Evolutionary conservation across 2,329 filamentous ascomycete species (phyloP), one percentile per base, ranked within the genome.

Genomic region (Magnaporthiopsis rhizophila): DNA sequence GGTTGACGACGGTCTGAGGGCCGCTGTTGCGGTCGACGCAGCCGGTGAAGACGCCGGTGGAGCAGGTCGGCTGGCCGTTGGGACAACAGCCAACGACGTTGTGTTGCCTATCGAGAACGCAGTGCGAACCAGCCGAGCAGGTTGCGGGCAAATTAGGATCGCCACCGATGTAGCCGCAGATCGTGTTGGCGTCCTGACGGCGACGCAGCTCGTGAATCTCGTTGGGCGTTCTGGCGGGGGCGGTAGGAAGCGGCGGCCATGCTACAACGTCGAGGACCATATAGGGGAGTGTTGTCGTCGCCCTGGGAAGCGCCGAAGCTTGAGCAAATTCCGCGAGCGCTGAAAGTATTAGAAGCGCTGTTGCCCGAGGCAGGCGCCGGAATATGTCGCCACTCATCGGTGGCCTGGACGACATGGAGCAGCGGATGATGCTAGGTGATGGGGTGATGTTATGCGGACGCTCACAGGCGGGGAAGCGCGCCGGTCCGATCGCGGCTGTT

Each of bases 111-210:
- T 86, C 83, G 58, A 83, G 74, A 30, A 83, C 84, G 70, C 84
- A 87, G 71, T 86, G 83, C 53, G 62, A 63, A 24, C 83, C 84
- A 0, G 79, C 77, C 34, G 77, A 79, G 70, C 84, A 87, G 53
- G 84, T 86, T 56, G 84, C 84, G 3, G 83, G 82, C 36, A 85
- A 72, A 30, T 74, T 72, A 0, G 79, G 72, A 67, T 85, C 72
- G 28, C 83, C 84, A 66, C 79, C 80, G 69, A 87, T 77, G 72
- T 80, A 87, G 58, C 84, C 84, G 68, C 84, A 86, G 64, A 87
- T 71, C 21, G 83, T 86, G 72, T 84, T 84, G 63, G 75, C 70
- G 32, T 72, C 70, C 65, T 81, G 77, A 56, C 79, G 77, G 59
- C 76, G 77, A 30, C 71, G 69, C 7, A 80, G 73, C 56, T 73